Percentiles rank a stretch among this genome's conserved stretches.
Evolutionary conservation across 768 basidiomycete species (phyloP).

Genomic region (Nevesoporus exiguus): DNA sequence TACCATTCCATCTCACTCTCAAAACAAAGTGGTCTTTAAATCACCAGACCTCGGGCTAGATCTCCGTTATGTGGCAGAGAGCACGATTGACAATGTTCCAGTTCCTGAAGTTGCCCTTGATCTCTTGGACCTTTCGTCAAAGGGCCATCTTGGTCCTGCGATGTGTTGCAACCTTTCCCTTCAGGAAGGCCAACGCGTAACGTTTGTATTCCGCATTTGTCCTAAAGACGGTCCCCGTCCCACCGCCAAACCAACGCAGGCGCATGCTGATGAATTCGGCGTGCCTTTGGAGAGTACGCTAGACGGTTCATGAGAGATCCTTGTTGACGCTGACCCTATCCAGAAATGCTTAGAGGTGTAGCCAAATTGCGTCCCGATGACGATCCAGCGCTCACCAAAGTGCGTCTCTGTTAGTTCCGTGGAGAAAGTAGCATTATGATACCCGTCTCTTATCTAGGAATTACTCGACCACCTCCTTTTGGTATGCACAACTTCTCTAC

Average conservation of each 20-base stretch:
- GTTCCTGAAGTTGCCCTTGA: constrained; percentile 55
- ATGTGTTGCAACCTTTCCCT: constrained; percentile 59
- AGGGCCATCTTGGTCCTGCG: constrained; percentile 74
- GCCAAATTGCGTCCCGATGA: constrained; percentile 48
- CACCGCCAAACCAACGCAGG: constrained; percentile 32
- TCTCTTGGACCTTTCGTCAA: constrained; percentile 58
- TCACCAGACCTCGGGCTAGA: constrained; percentile 62
- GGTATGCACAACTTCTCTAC: constrained; percentile 33
- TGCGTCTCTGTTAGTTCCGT: constrained; percentile 19
- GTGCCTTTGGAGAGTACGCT: constrained; percentile 42
- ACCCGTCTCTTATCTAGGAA: constrained; percentile 34
- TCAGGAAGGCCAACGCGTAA: constrained; percentile 84
- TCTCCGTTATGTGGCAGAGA: constrained; percentile 69
- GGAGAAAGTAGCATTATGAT: background rate
- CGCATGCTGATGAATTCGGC: constrained; percentile 43
- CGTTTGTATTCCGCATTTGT: constrained; percentile 77
- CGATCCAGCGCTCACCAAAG: constrained; percentile 73
- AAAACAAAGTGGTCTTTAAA: constrained; percentile 61
- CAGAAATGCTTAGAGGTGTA: constrained; percentile 44
- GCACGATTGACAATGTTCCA: constrained; percentile 46
- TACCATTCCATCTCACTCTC: constrained; percentile 37
- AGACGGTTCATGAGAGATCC: background rate
- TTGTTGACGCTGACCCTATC: background rate
- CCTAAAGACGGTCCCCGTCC: constrained; percentile 36
- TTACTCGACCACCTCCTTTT: constrained; percentile 55